A percentile compares a stretch with the other conserved stretches of the same genome.
phyloP scores from a whole-genome alignment of 352 stramenopile genomes.

The Phytopythium litorale region DNA sequence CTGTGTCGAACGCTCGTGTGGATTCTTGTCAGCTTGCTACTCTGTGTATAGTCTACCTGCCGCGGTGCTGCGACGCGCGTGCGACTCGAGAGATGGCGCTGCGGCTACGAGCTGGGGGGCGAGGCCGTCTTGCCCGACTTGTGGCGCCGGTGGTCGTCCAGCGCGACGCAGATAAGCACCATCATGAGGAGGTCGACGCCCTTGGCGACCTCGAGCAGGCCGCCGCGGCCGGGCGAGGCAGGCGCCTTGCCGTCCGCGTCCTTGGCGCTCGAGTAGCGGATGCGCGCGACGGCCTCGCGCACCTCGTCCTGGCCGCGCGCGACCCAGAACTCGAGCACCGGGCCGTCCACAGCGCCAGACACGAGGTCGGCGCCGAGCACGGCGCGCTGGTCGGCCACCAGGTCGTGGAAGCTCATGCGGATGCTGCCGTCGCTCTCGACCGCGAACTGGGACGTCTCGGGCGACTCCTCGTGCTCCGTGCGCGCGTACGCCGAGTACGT shows the following conservation, averaged over 20 bases:
- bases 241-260: slow-evolving; percentile 15
- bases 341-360: slow-evolving; percentile 10
- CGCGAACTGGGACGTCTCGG: slow-evolving; percentile 32
- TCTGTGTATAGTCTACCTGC: too few species aligned
- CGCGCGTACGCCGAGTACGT: slow-evolving; percentile 30
- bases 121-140: not conserved
- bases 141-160: slow-evolving; percentile 26
- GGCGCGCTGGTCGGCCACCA: slow-evolving; percentile 26
- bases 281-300: slow-evolving; percentile 23
- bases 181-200: slow-evolving; percentile 40
- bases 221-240: slow-evolving; percentile 13
- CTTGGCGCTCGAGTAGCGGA: slow-evolving; percentile 14
- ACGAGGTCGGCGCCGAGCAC: slow-evolving; percentile 24
- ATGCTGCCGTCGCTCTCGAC: slow-evolving; percentile 16
- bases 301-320: slow-evolving; percentile 25
- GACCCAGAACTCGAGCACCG: slow-evolving; percentile 30
- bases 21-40: too few species aligned
- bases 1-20: too few species aligned
- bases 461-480: slow-evolving; percentile 35
- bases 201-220: slow-evolving; percentile 26
- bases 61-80: too few species aligned
- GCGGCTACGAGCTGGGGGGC: not conserved
- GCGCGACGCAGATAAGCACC: slow-evolving; percentile 34
- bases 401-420: slow-evolving; percentile 31
- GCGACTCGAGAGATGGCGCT: too few species aligned